Base-by-base conservation (phyloP, 179 eudicot species). In the Pouteria campechiana region DNA sequence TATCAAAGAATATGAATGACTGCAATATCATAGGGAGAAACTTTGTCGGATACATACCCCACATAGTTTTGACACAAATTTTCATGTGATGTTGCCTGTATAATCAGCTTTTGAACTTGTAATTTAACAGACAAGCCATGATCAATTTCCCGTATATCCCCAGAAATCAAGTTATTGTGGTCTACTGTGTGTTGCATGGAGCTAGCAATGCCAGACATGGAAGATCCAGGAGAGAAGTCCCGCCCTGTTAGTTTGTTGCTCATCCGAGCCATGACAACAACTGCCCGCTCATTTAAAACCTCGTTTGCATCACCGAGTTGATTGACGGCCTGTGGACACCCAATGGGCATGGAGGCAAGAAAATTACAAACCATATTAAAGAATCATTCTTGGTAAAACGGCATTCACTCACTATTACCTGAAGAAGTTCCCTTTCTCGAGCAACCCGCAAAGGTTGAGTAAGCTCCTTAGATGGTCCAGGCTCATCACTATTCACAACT, bases 301-400 rank as follows among this genome's bases (percentile, higher is more conserved):
- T 90, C 98, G 54, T 86, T 86, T 10, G 93, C 98, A 63, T 90
- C 98, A 50, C 94, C 98, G 19, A 86, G 81, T 65, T 90, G 96
- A 68, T 86, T 64, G 46, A 86, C 96, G 41, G 96, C 96, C 98
- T 90, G 51, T 46, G 61, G 11, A 17, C 48, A 50, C 14, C 40
- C 22, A 37, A 15, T 13, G 21, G 25, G 21, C 27, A 20, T 11
- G 23, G 54, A 12, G 44, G 44, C 22, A 32, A 0, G 7, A 10
- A 13, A 2, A 51, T n/a, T 44, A 17, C 30, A 39, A 25, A 22
- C 20, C 28, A 46, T 41, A 34, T 10, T 17, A 5, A 20, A 17
- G 18, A 8, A 46, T 17, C 22, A 12, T 7, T 6, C 24, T 53
- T 0, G 28, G 9, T 16, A 28, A 41, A 24, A 30, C 17, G n/a